A percentile compares a stretch with the other conserved stretches of the same genome.
These are phyloP conservation scores for Amylostereum chailletii DNA, from an alignment of 1,284 basidiomycete genomes.

Conservation along the genomic window DNA sequence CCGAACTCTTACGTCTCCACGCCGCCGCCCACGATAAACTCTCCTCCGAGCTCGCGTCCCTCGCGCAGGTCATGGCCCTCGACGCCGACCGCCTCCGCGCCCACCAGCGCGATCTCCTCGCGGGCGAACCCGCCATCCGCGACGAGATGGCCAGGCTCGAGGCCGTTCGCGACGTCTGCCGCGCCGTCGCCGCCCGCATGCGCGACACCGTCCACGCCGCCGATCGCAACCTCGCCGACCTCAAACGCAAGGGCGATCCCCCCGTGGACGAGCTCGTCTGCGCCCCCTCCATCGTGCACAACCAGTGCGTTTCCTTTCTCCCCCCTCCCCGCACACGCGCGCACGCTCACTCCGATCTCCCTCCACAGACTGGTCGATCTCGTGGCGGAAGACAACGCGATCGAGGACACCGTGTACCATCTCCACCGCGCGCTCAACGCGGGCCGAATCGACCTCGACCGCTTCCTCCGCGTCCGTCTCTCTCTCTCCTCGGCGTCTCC, in stretches of 20 bases:
- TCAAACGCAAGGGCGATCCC: slow-evolving; percentile 69
- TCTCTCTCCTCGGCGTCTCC: slow-evolving; percentile 9
- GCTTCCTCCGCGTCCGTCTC: slow-evolving; percentile 74
- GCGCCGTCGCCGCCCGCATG: slow-evolving; percentile 64
- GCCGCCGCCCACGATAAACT: slow-evolving; percentile 73
- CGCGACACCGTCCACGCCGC: slow-evolving; percentile 53
- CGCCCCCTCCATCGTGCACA: slow-evolving; percentile 90
- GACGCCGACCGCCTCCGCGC: slow-evolving; percentile 73
- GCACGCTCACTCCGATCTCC: neutral
- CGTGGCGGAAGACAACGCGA: slow-evolving; percentile 96
- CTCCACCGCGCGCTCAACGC: slow-evolving; percentile 89
- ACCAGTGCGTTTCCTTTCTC: slow-evolving; percentile 62
- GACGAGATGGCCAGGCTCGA: slow-evolving; percentile 95
- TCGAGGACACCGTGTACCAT: slow-evolving; percentile 98
- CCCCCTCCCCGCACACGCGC: slow-evolving; percentile 4
- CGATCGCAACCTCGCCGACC: slow-evolving; percentile 59
- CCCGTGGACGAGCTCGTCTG: slow-evolving; percentile 93
- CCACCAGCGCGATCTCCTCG: slow-evolving; percentile 76
- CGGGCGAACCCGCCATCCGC: slow-evolving; percentile 85
- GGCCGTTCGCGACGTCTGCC: slow-evolving; percentile 92
- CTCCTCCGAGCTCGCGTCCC: slow-evolving; percentile 54
- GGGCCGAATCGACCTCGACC: slow-evolving; percentile 87
- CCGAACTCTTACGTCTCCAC: slow-evolving; percentile 81
- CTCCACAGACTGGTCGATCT: slow-evolving; percentile 77
- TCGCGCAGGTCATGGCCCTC: slow-evolving; percentile 56